Conservation (phyloP, 305 asterid genomes). For the Plantago rigida region DNA sequence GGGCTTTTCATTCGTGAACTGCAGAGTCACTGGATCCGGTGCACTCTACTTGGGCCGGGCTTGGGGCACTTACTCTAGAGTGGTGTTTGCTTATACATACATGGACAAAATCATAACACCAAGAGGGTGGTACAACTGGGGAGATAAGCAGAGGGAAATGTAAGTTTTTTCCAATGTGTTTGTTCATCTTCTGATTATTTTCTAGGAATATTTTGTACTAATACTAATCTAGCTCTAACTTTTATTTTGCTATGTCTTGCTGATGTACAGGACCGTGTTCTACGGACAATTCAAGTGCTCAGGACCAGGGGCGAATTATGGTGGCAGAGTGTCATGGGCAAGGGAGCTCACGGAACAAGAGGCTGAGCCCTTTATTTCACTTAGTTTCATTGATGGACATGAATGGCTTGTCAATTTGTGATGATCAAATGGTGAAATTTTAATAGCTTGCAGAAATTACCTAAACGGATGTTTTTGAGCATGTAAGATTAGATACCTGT, state of each 20-base stretch:
- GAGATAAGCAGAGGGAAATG: conserved; percentile 79
- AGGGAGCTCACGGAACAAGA: conserved; percentile 70
- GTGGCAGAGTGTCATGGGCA: conserved; percentile 76
- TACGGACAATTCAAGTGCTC: conserved; percentile 79
- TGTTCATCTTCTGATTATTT: not conserved
- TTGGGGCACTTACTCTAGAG: conserved; percentile 79
- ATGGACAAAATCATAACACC: conserved; percentile 73
- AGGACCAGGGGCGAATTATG: conserved; percentile 65
- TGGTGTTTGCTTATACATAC: conserved; percentile 70
- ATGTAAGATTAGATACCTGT: not conserved
- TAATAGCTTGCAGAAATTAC: not conserved
- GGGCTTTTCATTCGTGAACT: conserved; percentile 80
- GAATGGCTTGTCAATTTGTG: conserved; percentile 53
- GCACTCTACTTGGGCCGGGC: conserved; percentile 80
- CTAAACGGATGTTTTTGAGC: not conserved
- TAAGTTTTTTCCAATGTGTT: conserved; percentile 24
- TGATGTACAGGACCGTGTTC: conserved; percentile 58
- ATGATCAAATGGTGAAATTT: not conserved
- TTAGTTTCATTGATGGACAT: conserved; percentile 74
- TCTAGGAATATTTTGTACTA: not conserved
- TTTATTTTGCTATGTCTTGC: not conserved
- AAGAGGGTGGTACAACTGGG: conserved; percentile 83
- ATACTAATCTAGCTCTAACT: not conserved
- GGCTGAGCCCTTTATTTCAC: conserved; percentile 67
- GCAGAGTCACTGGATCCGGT: conserved; percentile 76